These are phyloP conservation scores for Pezicula carpinea DNA, from an alignment of 2,329 filamentous ascomycete species.

Conservation along the genomic window DNA sequence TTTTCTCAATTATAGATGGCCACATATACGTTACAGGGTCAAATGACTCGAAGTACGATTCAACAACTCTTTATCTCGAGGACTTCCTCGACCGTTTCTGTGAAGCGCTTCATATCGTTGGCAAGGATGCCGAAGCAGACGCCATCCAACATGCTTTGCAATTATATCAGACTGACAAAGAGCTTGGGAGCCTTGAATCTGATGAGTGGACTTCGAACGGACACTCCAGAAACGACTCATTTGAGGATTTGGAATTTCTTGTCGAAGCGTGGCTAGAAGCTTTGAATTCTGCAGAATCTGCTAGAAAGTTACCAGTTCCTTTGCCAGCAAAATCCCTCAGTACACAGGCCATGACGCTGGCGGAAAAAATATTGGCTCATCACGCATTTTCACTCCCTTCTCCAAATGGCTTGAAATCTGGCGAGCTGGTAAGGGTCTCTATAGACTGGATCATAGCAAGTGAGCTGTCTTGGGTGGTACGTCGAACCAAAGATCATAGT, in stretches of 20 bases:
- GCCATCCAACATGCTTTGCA: background rate
- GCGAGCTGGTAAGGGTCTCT: conserved; percentile 1
- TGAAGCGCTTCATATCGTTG: background rate
- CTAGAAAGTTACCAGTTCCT: background rate
- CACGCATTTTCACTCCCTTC: conserved; percentile 1
- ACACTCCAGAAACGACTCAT: background rate
- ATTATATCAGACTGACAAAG: background rate
- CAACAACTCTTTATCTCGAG: background rate
- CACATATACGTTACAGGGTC: background rate
- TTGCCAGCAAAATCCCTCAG: background rate
- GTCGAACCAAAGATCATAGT: background rate
- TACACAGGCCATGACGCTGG: background rate
- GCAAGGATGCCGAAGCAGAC: background rate
- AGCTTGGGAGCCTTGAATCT: background rate
- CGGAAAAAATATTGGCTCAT: conserved; percentile 1
- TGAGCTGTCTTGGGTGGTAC: conserved; percentile 2
- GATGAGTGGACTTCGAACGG: background rate
- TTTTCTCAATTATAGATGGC: background rate
- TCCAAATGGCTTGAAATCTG: background rate
- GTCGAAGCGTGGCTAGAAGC: conserved; percentile 1
- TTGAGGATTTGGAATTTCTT: conserved; percentile 1
- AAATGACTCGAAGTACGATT: background rate
- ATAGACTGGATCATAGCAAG: conserved; percentile 4
- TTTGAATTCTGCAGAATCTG: conserved; percentile 2
- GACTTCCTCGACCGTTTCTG: conserved; percentile 1